Base-by-base conservation (phyloP, 208 protist species). In the Acanthamoeba triangularis region DNA sequence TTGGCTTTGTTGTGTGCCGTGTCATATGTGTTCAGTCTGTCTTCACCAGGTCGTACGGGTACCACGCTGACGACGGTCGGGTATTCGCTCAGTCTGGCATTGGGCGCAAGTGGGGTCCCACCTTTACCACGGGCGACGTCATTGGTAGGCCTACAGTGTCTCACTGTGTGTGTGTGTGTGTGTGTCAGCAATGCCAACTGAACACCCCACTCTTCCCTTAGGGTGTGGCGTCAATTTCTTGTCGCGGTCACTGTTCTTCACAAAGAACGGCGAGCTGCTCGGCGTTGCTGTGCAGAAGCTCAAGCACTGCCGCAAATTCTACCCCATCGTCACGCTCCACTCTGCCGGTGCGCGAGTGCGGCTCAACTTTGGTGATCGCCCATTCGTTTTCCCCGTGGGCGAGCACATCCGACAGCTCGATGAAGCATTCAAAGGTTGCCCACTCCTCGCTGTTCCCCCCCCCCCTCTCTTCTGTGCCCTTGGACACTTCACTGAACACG, bases 261-360 rank as follows among this genome's bases (percentile, higher is more conserved):
- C 90, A 10, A 94, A 94, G 90, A 94, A 94, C 56, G 90, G 90
- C 18, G 69, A 94, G 74, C 20, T 94, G 44, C 28, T 94, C 7
- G 90, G 90, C 13, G 90, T 94, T 8, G 90, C 90, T 1, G 59
- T 72, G 28, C 49, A 28, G 61, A 69, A 41, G 35, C 30, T 91
- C 84, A 91, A 69, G 25, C 56, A 63, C 37, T 28, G 56, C 37
- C 59, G 49, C 18, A 11, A 37, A 8, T 91, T 72, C 35, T 91
- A 54, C 33, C 56, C 84, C 23, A 69, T 44, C 10, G 49, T 63
- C 41, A 52, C 84, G 23, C 84, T 91, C 10, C 84, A 44, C 35
- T 91, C 54, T 49, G 54, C 33, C 13, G 84, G 84, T 20, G 84
- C 84, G 11, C 18, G 18, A 6, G 56, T 91, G 59, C 54, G 84